phyloP scores from a whole-genome alignment of 1,284 basidiomycete genomes.

The Fomitopsis schrenkii region DNA sequence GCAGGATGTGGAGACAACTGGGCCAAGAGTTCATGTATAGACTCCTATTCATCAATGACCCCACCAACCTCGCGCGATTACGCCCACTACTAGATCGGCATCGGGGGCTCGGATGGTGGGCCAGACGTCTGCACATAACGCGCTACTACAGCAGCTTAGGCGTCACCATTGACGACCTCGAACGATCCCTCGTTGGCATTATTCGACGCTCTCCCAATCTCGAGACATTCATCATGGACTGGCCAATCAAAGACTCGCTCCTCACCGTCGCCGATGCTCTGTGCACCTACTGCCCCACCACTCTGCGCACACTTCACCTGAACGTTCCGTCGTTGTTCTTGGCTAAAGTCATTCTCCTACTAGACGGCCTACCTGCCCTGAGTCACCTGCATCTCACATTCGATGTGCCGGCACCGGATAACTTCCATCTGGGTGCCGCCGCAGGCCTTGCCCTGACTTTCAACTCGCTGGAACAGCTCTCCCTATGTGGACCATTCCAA shows the following conservation, averaged over 20 bases:
- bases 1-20: slow-evolving; percentile 35
- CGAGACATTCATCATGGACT: slow-evolving; percentile 63
- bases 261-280: slow-evolving; percentile 60
- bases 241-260: slow-evolving; percentile 52
- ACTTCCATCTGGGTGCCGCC: slow-evolving; percentile 50
- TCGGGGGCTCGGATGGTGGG: slow-evolving; percentile 58
- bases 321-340: slow-evolving; percentile 49
- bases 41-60: slow-evolving; percentile 58
- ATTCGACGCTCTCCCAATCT: slow-evolving; percentile 64
- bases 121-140: slow-evolving; percentile 56
- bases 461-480: slow-evolving; percentile 54
- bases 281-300: slow-evolving; percentile 40
- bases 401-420: slow-evolving; percentile 27
- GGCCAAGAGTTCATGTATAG: slow-evolving; percentile 62
- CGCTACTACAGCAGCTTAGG: slow-evolving; percentile 39
- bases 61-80: slow-evolving; percentile 44
- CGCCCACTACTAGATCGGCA: slow-evolving; percentile 45
- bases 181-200: slow-evolving; percentile 44
- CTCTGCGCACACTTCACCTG: slow-evolving; percentile 56
- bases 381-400: slow-evolving; percentile 53
- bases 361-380: slow-evolving; percentile 53
- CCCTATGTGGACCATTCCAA: slow-evolving; percentile 51
- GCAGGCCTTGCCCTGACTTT: slow-evolving; percentile 52
- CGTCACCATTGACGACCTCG: slow-evolving; percentile 37
- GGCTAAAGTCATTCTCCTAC: slow-evolving; percentile 62